A percentile compares a stretch with the other conserved stretches of the same genome.
Evolutionary conservation across 2,329 filamentous ascomycete species (phyloP).

Genomic region (Emergomyces pasteurianus): DNA sequence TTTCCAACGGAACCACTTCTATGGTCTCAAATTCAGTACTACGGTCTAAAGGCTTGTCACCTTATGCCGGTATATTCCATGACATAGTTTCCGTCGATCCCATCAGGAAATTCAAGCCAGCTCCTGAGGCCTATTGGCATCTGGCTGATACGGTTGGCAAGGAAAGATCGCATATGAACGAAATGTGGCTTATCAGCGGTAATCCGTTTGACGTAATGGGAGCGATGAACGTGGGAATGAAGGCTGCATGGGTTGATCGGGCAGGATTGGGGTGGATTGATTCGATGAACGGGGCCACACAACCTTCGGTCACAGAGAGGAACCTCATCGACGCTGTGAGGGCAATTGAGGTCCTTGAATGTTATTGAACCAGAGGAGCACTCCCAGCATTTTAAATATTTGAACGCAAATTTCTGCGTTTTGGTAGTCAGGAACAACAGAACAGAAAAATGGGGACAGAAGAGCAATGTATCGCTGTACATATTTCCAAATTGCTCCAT

Average conservation of each 20-base stretch:
- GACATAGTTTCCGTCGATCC: slow-evolving; percentile 52
- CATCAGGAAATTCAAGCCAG: slow-evolving; percentile 52
- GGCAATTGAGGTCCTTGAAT: slow-evolving; percentile 17
- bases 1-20: slow-evolving; percentile 55
- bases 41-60: slow-evolving; percentile 44
- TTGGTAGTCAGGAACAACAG: not conserved
- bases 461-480: slow-evolving; percentile 29
- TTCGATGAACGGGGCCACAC: slow-evolving; percentile 37
- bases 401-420: not conserved
- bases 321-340: slow-evolving; percentile 48
- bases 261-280: slow-evolving; percentile 54
- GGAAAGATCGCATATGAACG: slow-evolving; percentile 28
- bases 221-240: slow-evolving; percentile 48
- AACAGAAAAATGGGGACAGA: not conserved
- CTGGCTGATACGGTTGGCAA: slow-evolving; percentile 42
- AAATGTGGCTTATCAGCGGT: slow-evolving; percentile 57
- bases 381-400: not conserved
- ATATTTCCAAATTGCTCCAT: slow-evolving; percentile 38
- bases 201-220: slow-evolving; percentile 66
- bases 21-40: slow-evolving; percentile 53
- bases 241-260: slow-evolving; percentile 57
- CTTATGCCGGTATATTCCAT: slow-evolving; percentile 38
- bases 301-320: slow-evolving; percentile 43
- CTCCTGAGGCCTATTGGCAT: slow-evolving; percentile 49
- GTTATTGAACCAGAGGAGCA: not conserved